These are phyloP conservation scores for Ceratobasidium sp. DNA, from an alignment of 1,284 basidiomycete species.

Conservation along the genomic window DNA sequence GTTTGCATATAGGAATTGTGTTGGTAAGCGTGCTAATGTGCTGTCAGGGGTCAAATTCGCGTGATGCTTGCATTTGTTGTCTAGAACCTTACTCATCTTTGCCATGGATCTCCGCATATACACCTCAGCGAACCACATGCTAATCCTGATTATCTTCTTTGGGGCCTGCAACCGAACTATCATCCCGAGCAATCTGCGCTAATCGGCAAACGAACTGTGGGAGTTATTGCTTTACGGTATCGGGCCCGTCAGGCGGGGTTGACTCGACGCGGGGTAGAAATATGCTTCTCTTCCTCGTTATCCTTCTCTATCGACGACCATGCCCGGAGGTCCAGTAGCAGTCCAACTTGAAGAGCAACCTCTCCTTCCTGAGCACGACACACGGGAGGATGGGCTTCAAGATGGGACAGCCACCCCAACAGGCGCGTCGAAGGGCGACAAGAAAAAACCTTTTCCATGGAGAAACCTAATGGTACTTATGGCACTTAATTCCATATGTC, in stretches of 20 bases:
- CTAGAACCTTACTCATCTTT: not conserved
- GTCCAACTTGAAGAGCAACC: constrained; percentile 32
- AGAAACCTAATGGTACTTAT: constrained; percentile 7
- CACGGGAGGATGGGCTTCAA: constrained; percentile 22
- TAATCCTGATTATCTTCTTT: constrained; percentile 1
- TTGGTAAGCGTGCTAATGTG: too few relatives aligned
- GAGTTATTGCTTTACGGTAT: not conserved
- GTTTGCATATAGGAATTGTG: too few relatives aligned
- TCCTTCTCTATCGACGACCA: constrained; percentile 1
- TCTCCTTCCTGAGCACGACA: constrained; percentile 16
- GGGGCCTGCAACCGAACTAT: not conserved
- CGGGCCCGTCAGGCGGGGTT: not conserved
- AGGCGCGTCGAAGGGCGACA: not conserved
- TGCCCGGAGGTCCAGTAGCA: constrained; percentile 37
- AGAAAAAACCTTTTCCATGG: constrained; percentile 24
- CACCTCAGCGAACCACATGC: not conserved
- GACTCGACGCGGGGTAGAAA: constrained; percentile 13
- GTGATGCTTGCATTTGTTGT: not conserved
- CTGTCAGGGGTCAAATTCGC: too few relatives aligned
- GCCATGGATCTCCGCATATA: not conserved
- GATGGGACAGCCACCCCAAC: not conserved
- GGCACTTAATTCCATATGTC: constrained; percentile 15
- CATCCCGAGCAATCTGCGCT: not conserved
- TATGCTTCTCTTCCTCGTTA: not conserved
- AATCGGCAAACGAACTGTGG: constrained; percentile 1